A percentile compares a stretch with the other conserved stretches of the same genome.
These are phyloP conservation scores for Cyclaneusma minus DNA, from an alignment of 2,329 filamentous ascomycete genomes.

Conservation along the genomic window DNA sequence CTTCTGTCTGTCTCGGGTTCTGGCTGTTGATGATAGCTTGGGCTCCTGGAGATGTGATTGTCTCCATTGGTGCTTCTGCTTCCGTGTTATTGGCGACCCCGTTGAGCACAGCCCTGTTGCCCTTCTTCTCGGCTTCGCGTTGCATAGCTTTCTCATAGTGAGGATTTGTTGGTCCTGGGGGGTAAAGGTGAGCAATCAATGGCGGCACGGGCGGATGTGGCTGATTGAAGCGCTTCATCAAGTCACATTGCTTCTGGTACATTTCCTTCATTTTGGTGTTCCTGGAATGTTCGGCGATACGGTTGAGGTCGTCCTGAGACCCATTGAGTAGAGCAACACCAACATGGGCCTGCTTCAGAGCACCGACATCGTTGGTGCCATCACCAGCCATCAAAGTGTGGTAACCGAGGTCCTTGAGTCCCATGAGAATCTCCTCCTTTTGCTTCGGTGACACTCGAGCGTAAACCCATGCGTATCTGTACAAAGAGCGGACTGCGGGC, in stretches of 20 bases:
- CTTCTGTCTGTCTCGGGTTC: constrained; percentile 46
- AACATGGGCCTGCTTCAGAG: constrained; percentile 94
- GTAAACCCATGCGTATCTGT: constrained; percentile 93
- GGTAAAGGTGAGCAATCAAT: constrained; percentile 86
- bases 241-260: constrained; percentile 84
- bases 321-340: constrained; percentile 93
- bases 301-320: constrained; percentile 76
- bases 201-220: constrained; percentile 82
- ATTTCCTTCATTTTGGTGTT: constrained; percentile 98
- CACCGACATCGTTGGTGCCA: constrained; percentile 94
- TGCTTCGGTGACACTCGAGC: constrained; percentile 96
- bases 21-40: constrained; percentile 39
- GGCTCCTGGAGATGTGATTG: constrained; percentile 51
- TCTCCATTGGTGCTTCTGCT: constrained; percentile 37
- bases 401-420: constrained; percentile 91
- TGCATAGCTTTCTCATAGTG: constrained; percentile 86
- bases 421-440: constrained; percentile 95
- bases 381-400: constrained; percentile 98
- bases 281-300: constrained; percentile 83
- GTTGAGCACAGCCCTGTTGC: constrained; percentile 43
- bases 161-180: constrained; percentile 81
- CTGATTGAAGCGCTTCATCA: constrained; percentile 95
- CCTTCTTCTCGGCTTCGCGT: constrained; percentile 69
- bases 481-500: constrained; percentile 56
- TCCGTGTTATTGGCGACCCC: constrained; percentile 31